Evolutionary conservation across 306 rosid species (phyloP).

Genomic region (Prinsepia uniflora): DNA sequence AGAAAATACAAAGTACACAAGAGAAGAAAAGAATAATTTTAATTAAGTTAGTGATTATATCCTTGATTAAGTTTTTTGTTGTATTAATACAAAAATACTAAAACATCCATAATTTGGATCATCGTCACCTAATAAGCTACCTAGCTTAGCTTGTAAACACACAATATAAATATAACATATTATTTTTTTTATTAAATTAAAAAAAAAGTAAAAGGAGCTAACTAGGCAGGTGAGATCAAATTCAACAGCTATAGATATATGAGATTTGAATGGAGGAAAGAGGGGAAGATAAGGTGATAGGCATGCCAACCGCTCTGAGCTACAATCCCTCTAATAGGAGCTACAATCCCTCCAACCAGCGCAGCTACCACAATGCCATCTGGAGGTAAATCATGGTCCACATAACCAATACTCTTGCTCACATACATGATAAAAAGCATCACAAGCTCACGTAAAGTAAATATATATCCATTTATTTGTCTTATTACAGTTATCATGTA

Average conservation of each 20-base stretch:
- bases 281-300: constrained; percentile 42
- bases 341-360: constrained; percentile 53
- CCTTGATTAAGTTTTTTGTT: constrained; percentile 29
- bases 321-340: constrained; percentile 37
- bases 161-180: no score
- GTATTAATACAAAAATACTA: constrained; percentile 28
- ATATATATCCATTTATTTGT: no score
- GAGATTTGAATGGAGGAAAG: constrained; percentile 57
- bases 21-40: constrained; percentile 29
- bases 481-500: no score
- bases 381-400: constrained; percentile 60
- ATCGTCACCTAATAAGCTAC: not conserved
- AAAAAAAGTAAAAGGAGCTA: no score
- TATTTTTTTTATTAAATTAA: not conserved
- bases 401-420: constrained; percentile 48
- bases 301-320: constrained; percentile 44
- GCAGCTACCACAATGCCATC: constrained; percentile 58
- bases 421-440: constrained; percentile 68
- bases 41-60: constrained; percentile 39
- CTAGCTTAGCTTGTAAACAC: no score
- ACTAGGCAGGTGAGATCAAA: constrained; percentile 22
- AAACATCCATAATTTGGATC: constrained; percentile 24
- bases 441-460: no score
- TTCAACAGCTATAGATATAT: not conserved
- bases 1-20: constrained; percentile 20